Evolutionary conservation across 306 rosid genomes (phyloP), one percentile per base, ranked within the genome.

Genomic region (Fragaria nilgerrensis): DNA sequence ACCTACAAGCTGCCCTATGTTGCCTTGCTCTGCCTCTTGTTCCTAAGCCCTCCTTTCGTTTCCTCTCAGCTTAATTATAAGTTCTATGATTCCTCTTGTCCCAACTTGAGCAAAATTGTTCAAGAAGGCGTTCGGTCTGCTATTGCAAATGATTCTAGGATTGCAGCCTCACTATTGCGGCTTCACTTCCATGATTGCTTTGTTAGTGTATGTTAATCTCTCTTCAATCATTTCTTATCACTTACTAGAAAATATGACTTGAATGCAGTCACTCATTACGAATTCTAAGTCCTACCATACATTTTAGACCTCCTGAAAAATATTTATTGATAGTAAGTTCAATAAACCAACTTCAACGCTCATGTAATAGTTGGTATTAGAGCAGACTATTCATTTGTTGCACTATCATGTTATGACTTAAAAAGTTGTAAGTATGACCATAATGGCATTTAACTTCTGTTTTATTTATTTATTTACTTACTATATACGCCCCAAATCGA

Each of bases 141-240:
- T 47, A 83, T 90, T 74, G 76, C 84, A 62, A 92, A 92, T 36
- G 97, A 95, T 20, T 9, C 91, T 45, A 88, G 98, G 68, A 88
- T 90, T 69, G 92, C 98, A 25, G 97, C 98, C 73, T 95, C 98
- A 73, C 97, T 95, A 74, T 76, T 95, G 82, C 91, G 98, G 77
- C 97, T 95, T 77, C 96, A 95, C 85, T 94, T 92, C 86, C 99
- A 95, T 63, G 99, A 95, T 72, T 95, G 99, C 79, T 89, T 95
- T 43, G 97, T 86, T 75, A 84, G 78, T 39, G 97, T 95, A 90
- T 82, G 43, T 12, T 1, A 23, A 1, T 23, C 32, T 22, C 36
- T 5, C 25, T n/a, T 58, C 65, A 22, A 3, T 12, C 52, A 48
- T 48, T 45, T 14, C 52, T 48, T 14, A 48, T 48, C 52, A 48